Base-by-base conservation (phyloP, 2,329 filamentous ascomycete species). In the Tolypocladium paradoxum region DNA sequence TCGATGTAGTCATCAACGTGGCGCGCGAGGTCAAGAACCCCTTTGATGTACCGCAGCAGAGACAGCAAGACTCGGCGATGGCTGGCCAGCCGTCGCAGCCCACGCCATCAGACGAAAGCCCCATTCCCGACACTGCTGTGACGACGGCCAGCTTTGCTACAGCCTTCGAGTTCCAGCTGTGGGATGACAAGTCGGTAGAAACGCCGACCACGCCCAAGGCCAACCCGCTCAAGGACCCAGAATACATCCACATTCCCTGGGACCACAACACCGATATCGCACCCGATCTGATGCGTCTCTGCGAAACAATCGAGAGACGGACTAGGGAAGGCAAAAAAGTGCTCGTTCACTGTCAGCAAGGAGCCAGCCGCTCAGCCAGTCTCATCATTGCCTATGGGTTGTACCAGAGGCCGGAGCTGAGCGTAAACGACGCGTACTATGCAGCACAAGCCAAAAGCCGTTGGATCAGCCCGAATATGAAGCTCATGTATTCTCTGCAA, bases 381-480 rank as follows among this genome's bases (percentile, higher is more conserved):
- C 72, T 95, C 57, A 90, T 95, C 55, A 91, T 95, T 50, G 88
- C 88, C 22, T 95, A 92, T 58, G 88, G 88, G 45, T 72, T 95
- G 54, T 93, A 88, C 68, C 85, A 85, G 64, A 87, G 89, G 55
- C 87, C 88, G 2, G 78, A 83, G 6, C 71, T 90, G 61, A 88
- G 79, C 60, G 87, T 92, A 51, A 90, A 92, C 63, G 87, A 92
- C 65, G 87, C 88, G 2, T 93, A 93, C 65, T 83, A 90, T 64
- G 79, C 84, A 3, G 88, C 89, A 3, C 90, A 95, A 69, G 78
- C 81, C 52, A 87, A 87, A 70, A 93, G 88, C 68, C 83, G 79
- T 63, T 95, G 89, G 88, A 92, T 95, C 61, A 90, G 88, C 54
- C 88, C 88, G 0, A 95, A 95, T 68, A 95, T 95, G 89, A 88